phyloP scores from a whole-genome alignment of 1,284 basidiomycete genomes.

The Phellinidium pouzarii region DNA sequence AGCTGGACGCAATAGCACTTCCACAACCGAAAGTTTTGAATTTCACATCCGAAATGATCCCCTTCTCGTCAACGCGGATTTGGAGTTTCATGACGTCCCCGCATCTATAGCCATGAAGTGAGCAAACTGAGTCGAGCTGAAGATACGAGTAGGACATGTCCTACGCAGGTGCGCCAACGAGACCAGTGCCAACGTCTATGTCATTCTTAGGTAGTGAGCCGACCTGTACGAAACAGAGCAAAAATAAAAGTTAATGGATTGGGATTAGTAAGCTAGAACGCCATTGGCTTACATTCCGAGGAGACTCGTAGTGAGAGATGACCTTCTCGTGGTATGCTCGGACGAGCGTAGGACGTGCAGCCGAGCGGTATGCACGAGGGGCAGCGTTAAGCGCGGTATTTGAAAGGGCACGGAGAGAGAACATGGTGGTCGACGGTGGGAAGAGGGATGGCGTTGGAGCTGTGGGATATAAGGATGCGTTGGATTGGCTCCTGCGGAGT shows the following conservation, averaged over 20 bases:
- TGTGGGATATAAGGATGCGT: neutral
- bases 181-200: conserved; percentile 89
- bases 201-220: conserved; percentile 93
- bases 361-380: conserved; percentile 35
- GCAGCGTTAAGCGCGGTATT: conserved; percentile 42
- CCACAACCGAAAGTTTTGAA: conserved; percentile 99
- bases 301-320: conserved; percentile 93
- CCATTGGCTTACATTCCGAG: conserved; percentile 74
- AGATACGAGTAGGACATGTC: conserved; percentile 35
- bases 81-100: conserved; percentile 99
- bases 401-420: conserved; percentile 48
- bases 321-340: conserved; percentile 90
- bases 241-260: conserved; percentile 51
- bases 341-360: conserved; percentile 41
- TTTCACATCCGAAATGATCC: conserved; percentile 96
- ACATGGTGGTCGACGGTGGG: conserved; percentile 43
- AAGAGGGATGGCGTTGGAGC: conserved; percentile 6
- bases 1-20: conserved; percentile 94
- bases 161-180: conserved; percentile 97
- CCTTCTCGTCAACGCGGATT: conserved; percentile 92
- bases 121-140: conserved; percentile 20
- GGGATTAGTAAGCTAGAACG: conserved; percentile 26
- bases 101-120: conserved; percentile 41
- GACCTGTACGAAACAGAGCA: conserved; percentile 49
- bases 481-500: conserved; percentile 15